Evolutionary conservation across 2,329 filamentous ascomycete genomes (phyloP).

Genomic region (Aspergillus melleus): DNA sequence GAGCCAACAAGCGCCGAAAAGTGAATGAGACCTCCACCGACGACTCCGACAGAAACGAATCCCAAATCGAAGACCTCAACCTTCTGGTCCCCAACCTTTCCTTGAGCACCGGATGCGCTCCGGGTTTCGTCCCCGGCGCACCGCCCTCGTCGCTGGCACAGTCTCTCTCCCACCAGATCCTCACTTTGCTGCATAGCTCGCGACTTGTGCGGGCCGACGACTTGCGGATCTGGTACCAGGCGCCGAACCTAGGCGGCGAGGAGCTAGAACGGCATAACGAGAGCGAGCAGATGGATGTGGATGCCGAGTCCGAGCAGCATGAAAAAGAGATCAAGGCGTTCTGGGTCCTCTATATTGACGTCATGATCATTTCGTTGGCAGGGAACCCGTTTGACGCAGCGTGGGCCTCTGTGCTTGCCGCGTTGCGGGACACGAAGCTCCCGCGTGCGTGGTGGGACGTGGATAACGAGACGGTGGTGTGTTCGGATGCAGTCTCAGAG

Average conservation of each 20-base stretch:
- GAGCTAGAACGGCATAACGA: slow-evolving; percentile 35
- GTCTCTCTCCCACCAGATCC: slow-evolving; percentile 76
- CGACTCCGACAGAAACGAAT: slow-evolving; percentile 43
- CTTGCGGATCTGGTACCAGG: slow-evolving; percentile 70
- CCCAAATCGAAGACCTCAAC: slow-evolving; percentile 53
- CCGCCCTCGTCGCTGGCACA: slow-evolving; percentile 80
- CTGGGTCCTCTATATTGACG: slow-evolving; percentile 92
- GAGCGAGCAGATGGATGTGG: slow-evolving; percentile 50
- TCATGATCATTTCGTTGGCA: slow-evolving; percentile 91
- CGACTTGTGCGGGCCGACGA: slow-evolving; percentile 66
- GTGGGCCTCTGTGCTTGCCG: slow-evolving; percentile 81
- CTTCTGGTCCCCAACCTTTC: slow-evolving; percentile 93
- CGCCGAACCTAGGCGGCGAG: slow-evolving; percentile 40
- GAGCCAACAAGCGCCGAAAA: slow-evolving; percentile 28
- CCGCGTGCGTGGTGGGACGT: slow-evolving; percentile 80
- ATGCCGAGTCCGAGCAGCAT: slow-evolving; percentile 36
- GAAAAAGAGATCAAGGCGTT: slow-evolving; percentile 70
- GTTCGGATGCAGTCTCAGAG: slow-evolving; percentile 60
- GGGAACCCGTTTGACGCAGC: slow-evolving; percentile 90
- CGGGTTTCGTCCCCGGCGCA: slow-evolving; percentile 78
- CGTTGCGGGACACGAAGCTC: slow-evolving; percentile 73
- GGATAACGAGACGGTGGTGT: slow-evolving; percentile 77
- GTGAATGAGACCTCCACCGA: slow-evolving; percentile 46
- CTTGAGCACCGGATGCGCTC: slow-evolving; percentile 84
- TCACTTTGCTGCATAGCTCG: slow-evolving; percentile 72